A percentile compares a stretch with the other conserved stretches of the same genome.
These are phyloP conservation scores for Aspergillus baeticus DNA, from an alignment of 495 filamentous ascomycete species.

Conservation along the genomic window DNA sequence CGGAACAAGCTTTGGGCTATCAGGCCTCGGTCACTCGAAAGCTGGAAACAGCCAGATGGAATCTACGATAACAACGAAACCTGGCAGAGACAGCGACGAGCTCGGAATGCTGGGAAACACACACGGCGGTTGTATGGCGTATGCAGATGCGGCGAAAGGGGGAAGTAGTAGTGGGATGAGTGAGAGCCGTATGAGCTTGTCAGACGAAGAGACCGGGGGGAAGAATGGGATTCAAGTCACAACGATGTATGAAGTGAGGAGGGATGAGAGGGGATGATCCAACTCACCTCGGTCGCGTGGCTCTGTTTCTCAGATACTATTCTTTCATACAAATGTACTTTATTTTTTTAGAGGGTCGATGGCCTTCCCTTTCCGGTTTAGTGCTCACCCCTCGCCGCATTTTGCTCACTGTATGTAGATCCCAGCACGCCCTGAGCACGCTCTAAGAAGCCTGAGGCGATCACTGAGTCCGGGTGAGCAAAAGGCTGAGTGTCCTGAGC, in stretches of 20 bases:
- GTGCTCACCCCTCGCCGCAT: slow-evolving; percentile 32
- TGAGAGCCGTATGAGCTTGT: neutral
- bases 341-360: neutral
- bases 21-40: slow-evolving; percentile 7
- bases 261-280: neutral
- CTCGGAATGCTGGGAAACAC: neutral
- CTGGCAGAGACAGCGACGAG: slow-evolving; percentile 14
- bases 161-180: neutral
- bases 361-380: slow-evolving; percentile 19
- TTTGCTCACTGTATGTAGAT: slow-evolving; percentile 30
- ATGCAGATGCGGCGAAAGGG: neutral
- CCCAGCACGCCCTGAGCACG: slow-evolving; percentile 15
- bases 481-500: slow-evolving; percentile 3
- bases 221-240: slow-evolving; percentile 18
- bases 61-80: neutral
- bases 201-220: slow-evolving; percentile 9
- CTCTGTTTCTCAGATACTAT: no score
- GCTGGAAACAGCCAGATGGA: slow-evolving; percentile 3
- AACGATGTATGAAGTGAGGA: slow-evolving; percentile 17
- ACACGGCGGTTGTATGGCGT: neutral
- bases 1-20: slow-evolving; percentile 8
- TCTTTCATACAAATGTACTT: slow-evolving; percentile 4
- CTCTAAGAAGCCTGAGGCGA: slow-evolving; percentile 8
- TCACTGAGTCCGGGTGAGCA: slow-evolving; percentile 3
- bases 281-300: no score